Evolutionary conservation across 768 basidiomycete species (phyloP), one percentile per base, ranked within the genome.

Genomic region (Lactarius deliciosus): DNA sequence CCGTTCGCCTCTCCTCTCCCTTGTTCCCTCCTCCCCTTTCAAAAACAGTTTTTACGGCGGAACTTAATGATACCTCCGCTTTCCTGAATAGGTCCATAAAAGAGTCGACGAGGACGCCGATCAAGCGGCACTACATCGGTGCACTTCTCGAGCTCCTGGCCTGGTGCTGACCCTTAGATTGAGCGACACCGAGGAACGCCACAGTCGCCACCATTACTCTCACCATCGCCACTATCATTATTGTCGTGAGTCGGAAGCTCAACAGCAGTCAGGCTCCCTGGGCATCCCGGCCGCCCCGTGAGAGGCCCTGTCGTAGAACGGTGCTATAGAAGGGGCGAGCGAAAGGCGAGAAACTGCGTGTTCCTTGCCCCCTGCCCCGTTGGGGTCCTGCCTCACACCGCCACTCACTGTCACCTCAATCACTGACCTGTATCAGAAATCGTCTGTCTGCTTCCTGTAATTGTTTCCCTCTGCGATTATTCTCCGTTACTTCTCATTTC

Each of bases 101-200:
- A 28, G 69, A 73, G 38, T 79, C 80, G 18, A 88, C 86, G 15
- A 82, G 83, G 9, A 88, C 86, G 85, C 74, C 81, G 0, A 79
- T 88, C 70, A 87, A 88, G 71, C 73, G 80, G 67, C 72, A 78
- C 57, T 89, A 81, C 72, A 68, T 74, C 45, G 77, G 81, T 16
- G 74, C 80, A 64, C 72, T 88, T 15, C 56, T 85, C 3, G 61
- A 75, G 0, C 72, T 77, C 2, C 18, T 79, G 45, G 2, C 64
- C 11, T n/a, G 73, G 73, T n/a, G 38, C 5, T 25, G 30, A 75
- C 75, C 15, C 8, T 62, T 45, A 32, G 47, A 47, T 55, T 8
- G 59, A 47, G 60, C 34, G 11, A 38, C 28, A 30, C 53, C 50
- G n/a, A 32, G 55, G 18, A 56, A 10, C 47, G 47, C n/a, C 47